A percentile compares a stretch with the other conserved stretches of the same genome.
phyloP scores from a whole-genome alignment of 768 basidiomycete species.

The Lactarius hatsudake region DNA sequence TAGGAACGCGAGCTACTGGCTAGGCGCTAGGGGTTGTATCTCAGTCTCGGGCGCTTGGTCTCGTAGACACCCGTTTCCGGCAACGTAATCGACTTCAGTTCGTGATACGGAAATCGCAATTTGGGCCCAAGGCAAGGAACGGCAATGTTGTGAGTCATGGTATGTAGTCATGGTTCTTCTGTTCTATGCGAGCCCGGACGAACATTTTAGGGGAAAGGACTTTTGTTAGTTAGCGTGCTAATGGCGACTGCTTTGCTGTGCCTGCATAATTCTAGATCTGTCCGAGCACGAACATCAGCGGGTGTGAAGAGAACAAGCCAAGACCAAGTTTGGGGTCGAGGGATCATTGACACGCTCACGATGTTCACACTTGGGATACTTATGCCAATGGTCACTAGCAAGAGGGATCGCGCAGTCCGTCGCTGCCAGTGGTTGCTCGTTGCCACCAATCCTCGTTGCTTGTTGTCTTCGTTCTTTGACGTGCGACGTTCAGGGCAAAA shows the following conservation, averaged over 20 bases:
- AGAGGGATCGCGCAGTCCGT: too few species aligned
- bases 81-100: neutral
- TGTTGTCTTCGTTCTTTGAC: too few species aligned
- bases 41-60: neutral
- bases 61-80: too few species aligned
- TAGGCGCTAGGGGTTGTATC: neutral
- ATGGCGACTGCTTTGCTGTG: neutral
- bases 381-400: too few species aligned
- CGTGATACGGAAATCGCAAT: neutral
- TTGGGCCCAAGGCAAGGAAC: neutral
- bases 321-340: neutral
- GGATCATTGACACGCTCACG: too few species aligned
- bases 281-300: too few species aligned
- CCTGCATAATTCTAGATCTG: neutral
- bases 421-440: too few species aligned
- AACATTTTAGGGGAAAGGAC: neutral
- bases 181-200: neutral
- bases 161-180: neutral
- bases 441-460: too few species aligned
- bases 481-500: neutral
- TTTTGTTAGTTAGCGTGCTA: neutral
- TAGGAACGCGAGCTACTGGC: neutral
- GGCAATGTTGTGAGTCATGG: neutral
- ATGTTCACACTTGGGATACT: neutral
- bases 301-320: neutral